These are phyloP conservation scores for Garcia nutans DNA, from an alignment of 345 rosid genomes.

Conservation along the genomic window DNA sequence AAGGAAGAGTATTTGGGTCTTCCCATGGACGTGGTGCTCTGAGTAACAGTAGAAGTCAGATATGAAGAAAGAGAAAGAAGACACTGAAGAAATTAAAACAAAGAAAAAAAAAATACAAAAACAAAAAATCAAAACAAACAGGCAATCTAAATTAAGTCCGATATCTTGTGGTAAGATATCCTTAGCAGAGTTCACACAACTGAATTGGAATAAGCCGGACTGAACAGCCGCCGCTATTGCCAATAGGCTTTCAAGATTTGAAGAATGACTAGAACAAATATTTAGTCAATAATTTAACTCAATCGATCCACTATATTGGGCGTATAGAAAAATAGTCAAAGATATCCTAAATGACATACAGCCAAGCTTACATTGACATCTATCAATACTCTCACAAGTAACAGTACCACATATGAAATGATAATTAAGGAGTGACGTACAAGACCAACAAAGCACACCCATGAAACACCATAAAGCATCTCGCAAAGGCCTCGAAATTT, in stretches of 20 bases:
- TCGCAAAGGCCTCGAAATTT: not conserved
- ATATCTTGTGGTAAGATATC: not conserved
- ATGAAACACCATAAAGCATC: not conserved
- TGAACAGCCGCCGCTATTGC: too few relatives aligned
- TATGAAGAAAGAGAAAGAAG: not conserved
- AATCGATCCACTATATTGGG: too few relatives aligned
- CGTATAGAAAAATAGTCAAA: not conserved
- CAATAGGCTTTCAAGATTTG: too few relatives aligned
- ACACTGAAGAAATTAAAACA: not conserved
- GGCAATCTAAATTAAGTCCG: not conserved
- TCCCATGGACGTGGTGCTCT: slow-evolving; percentile 89
- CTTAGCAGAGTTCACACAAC: too few relatives aligned
- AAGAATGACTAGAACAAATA: too few relatives aligned
- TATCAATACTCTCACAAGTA: not conserved
- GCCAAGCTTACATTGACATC: not conserved
- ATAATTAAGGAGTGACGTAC: not conserved
- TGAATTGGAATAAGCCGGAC: too few relatives aligned
- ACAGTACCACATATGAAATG: not conserved
- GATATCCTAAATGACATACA: not conserved
- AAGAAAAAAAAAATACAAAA: not conserved
- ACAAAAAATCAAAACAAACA: not conserved
- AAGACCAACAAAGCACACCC: not conserved
- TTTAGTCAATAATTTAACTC: too few relatives aligned
- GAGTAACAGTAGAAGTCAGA: slow-evolving; percentile 18
- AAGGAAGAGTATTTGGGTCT: slow-evolving; percentile 66